Base-by-base conservation (phyloP, 2,329 filamentous ascomycete species). In the Teratosphaeriaceae sp. region DNA sequence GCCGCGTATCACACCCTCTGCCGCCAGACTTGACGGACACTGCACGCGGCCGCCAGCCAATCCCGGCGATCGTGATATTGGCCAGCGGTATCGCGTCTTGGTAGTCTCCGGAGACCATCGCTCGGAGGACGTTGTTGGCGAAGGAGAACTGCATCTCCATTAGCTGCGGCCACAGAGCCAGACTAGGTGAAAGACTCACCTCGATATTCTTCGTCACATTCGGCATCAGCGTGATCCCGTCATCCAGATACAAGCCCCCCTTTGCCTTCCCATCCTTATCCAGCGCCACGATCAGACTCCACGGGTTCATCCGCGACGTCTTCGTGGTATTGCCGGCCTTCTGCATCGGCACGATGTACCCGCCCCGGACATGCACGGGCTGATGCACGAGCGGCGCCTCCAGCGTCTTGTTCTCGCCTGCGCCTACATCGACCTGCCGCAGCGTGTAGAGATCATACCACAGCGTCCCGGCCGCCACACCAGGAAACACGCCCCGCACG, bases 381-480 rank as follows among this genome's bases (percentile, higher is more conserved):
- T 54, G 46, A 38, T 57, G 52, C 30, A 42, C 42, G 9, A 58
- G 38, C 12, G 55, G 56, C 9, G 56, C 55, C 2, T 44, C 40
- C 12, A 56, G 15, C 3, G 55, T 57, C 44, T 48, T 53, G 34
- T 58, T 56, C 48, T 55, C 53, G 7, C 49, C 49, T 3, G 56
- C 29, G 3, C 40, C 44, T 2, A 42, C 53, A 5, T 53, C 15
- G 5, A 53, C 38, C 13, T 48, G 49, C 8, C 51, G 21, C 1
- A 57, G 43, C 3, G 52, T 52, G 38, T 57, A 59, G 50, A 51
- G 54, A 37, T 59, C 56, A 26, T 59, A 59, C 53, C 55, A 59
- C 3, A 51, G 46, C 1, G 47, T 52, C n/a, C 52, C 55, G 3
- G 44, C 27, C 0, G 40, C 52, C 6, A 56, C 45, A 20, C 55